These are phyloP conservation scores for Tubosaeta sp. DNA, from an alignment of 768 basidiomycete genomes.

Conservation along the genomic window DNA sequence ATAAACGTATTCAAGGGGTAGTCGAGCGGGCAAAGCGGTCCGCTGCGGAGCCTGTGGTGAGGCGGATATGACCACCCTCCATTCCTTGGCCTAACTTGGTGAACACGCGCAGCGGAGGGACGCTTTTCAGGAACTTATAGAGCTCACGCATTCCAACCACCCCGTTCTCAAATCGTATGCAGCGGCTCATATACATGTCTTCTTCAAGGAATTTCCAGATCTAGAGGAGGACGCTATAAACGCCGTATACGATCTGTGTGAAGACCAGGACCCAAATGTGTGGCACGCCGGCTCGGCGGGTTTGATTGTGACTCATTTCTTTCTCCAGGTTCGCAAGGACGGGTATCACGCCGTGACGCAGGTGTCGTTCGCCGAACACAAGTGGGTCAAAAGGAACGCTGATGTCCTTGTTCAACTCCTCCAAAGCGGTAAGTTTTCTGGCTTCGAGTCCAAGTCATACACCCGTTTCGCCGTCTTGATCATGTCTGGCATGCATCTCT, in stretches of 20 bases:
- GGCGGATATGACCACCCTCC: slow-evolving; percentile 11
- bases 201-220: slow-evolving; percentile 65
- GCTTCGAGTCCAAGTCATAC: neutral
- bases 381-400: slow-evolving; percentile 65
- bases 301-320: slow-evolving; percentile 1
- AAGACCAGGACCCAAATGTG: slow-evolving; percentile 57
- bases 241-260: slow-evolving; percentile 74
- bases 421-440: slow-evolving; percentile 56
- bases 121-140: slow-evolving; percentile 50
- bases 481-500: slow-evolving; percentile 11
- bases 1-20: slow-evolving; percentile 27
- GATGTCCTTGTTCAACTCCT: slow-evolving; percentile 74
- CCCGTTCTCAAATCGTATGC: slow-evolving; percentile 51
- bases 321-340: slow-evolving; percentile 56
- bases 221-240: slow-evolving; percentile 73
- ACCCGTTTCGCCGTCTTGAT: slow-evolving; percentile 15
- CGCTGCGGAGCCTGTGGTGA: slow-evolving; percentile 37
- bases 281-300: slow-evolving; percentile 12
- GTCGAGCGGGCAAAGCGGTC: slow-evolving; percentile 41
- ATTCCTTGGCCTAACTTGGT: slow-evolving; percentile 6
- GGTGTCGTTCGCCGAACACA: slow-evolving; percentile 44
- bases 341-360: slow-evolving; percentile 61
- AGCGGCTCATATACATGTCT: slow-evolving; percentile 50
- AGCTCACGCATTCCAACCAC: slow-evolving; percentile 46
- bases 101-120: slow-evolving; percentile 43